Conservation (phyloP, 2,329 filamentous ascomycete genomes). For the Lecanicillium sp. region DNA sequence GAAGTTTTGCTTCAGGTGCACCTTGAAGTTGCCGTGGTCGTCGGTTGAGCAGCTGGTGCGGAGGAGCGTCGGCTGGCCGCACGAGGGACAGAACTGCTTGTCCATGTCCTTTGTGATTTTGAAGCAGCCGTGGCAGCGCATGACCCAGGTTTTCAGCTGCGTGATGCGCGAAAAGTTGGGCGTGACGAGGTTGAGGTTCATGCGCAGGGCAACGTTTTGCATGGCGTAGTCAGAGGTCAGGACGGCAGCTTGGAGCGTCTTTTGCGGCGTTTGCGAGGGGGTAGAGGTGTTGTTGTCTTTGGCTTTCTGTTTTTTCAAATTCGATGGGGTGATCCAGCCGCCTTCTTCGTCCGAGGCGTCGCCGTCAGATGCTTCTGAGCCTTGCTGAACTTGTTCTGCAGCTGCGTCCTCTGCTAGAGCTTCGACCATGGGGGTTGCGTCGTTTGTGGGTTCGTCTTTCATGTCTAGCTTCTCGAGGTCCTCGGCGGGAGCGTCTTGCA, state of each 20-base stretch:
- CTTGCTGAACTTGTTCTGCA: background rate
- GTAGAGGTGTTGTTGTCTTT: slow-evolving; percentile 45
- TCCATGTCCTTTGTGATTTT: slow-evolving; percentile 71
- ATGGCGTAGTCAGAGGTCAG: slow-evolving; percentile 95
- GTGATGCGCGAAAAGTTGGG: slow-evolving; percentile 71
- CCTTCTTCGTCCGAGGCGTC: slow-evolving; percentile 49
- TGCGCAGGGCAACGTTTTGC: slow-evolving; percentile 92
- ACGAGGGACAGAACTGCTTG: slow-evolving; percentile 88
- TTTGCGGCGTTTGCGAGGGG: slow-evolving; percentile 42
- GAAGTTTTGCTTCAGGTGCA: slow-evolving; percentile 91
- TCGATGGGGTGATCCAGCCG: slow-evolving; percentile 91
- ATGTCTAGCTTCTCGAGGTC: slow-evolving; percentile 10
- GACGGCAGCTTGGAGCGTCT: slow-evolving; percentile 75
- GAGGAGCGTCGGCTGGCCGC: slow-evolving; percentile 79
- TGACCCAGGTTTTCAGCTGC: slow-evolving; percentile 77
- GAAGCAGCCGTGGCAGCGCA: slow-evolving; percentile 94
- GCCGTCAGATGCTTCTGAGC: slow-evolving; percentile 25
- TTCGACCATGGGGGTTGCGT: no score
- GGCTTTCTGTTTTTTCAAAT: slow-evolving; percentile 76
- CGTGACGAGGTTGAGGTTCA: slow-evolving; percentile 86
- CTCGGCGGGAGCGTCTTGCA: background rate
- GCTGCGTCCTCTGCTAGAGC: slow-evolving; percentile 13
- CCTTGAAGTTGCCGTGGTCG: slow-evolving; percentile 66
- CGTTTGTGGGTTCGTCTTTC: slow-evolving; percentile 2
- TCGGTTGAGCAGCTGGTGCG: slow-evolving; percentile 82